These are phyloP conservation scores for Schizophyllum commune DNA, from an alignment of 1,284 basidiomycete species.

Conservation along the genomic window DNA sequence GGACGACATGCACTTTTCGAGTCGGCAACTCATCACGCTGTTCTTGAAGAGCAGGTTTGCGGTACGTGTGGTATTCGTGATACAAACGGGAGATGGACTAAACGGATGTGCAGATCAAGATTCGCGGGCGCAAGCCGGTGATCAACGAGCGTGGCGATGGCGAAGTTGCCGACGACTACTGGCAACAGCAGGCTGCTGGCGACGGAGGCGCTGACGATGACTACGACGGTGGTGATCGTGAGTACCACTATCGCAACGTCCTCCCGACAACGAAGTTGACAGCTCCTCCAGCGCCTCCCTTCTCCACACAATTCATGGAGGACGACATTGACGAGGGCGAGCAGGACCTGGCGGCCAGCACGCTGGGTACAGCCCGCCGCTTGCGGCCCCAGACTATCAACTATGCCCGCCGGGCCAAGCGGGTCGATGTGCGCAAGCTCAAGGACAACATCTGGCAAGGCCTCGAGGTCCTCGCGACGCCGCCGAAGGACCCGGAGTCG, in stretches of 20 bases:
- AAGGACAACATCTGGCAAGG: constrained; percentile 99
- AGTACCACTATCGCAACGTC: constrained; percentile 17
- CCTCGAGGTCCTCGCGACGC: constrained; percentile 73
- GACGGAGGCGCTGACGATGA: constrained; percentile 56
- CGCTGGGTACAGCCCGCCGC: constrained; percentile 72
- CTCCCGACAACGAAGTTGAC: neutral
- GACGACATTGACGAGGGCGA: constrained; percentile 70
- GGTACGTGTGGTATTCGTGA: constrained; percentile 35
- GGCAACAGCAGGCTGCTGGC: constrained; percentile 87
- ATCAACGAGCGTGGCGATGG: constrained; percentile 60
- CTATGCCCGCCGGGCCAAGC: constrained; percentile 93
- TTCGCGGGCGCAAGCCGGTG: constrained; percentile 61
- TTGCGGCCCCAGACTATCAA: constrained; percentile 88
- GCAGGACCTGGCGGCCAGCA: constrained; percentile 80
- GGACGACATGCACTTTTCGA: constrained; percentile 97
- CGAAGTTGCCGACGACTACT: constrained; percentile 91
- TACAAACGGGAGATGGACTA: neutral
- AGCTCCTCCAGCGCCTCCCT: constrained; percentile 56
- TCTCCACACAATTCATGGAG: constrained; percentile 96
- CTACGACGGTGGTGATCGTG: constrained; percentile 59
- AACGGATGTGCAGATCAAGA: constrained; percentile 53
- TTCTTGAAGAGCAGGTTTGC: constrained; percentile 96
- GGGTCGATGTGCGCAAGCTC: constrained; percentile 93
- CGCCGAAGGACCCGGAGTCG: constrained; percentile 39
- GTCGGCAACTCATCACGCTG: constrained; percentile 80